phyloP scores from a whole-genome alignment of 2,329 filamentous ascomycete genomes.

The Sphaerulina vaccinii region DNA sequence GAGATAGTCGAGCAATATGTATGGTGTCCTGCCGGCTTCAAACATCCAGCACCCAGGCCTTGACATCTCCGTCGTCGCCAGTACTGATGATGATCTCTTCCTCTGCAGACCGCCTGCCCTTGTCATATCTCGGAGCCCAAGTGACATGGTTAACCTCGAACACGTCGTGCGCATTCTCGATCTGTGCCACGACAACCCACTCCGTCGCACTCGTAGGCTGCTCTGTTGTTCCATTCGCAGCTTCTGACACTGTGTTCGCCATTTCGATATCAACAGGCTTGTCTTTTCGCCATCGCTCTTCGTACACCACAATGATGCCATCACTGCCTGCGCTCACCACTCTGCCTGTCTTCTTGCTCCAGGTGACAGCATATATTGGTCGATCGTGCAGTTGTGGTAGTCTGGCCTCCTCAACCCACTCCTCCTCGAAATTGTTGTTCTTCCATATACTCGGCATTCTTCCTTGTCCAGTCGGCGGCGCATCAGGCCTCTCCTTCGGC shows the following conservation, averaged over 20 bases:
- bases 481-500: conserved; percentile 51
- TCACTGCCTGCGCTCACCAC: conserved; percentile 90
- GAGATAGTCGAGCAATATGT: too few relatives aligned
- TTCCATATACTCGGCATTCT: conserved; percentile 90
- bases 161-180: conserved; percentile 77
- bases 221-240: conserved; percentile 12
- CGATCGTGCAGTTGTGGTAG: conserved; percentile 74
- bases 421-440: conserved; percentile 67
- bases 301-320: conserved; percentile 75
- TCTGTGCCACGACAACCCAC: conserved; percentile 71
- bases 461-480: conserved; percentile 48
- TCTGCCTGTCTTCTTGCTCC: conserved; percentile 74
- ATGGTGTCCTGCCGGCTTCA: background rate
- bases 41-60: conserved; percentile 68
- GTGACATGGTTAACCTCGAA: conserved; percentile 92
- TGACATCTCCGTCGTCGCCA: conserved; percentile 86
- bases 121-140: conserved; percentile 80
- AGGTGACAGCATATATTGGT: conserved; percentile 79
- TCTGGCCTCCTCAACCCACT: conserved; percentile 75
- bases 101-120: conserved; percentile 55
- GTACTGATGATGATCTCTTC: conserved; percentile 90
- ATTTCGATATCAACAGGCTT: conserved; percentile 31
- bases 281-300: conserved; percentile 54
- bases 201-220: conserved; percentile 42
- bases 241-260: conserved; percentile 23